Percentiles rank a stretch among this genome's conserved stretches.
Conservation (phyloP, 2,329 filamentous ascomycete species). For the Aspergillus brunneoviolaceus region DNA sequence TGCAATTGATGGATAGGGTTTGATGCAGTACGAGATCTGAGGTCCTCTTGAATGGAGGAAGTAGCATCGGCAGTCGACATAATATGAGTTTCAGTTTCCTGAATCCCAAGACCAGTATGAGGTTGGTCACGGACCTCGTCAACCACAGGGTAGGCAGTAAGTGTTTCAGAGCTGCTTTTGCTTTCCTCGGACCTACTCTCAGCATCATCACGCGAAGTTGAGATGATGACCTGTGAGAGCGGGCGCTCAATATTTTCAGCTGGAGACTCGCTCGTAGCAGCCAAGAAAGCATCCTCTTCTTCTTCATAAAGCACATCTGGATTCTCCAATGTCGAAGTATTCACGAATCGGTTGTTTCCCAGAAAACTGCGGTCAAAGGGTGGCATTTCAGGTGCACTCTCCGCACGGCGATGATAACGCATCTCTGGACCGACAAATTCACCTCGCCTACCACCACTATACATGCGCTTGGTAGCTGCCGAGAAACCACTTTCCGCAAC, state of each 20-base stretch:
- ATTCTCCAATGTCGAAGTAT: constrained; percentile 40
- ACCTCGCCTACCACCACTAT: constrained; percentile 49
- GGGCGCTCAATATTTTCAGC: constrained; percentile 19
- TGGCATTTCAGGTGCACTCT: constrained; percentile 51
- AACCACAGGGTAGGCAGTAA: constrained; percentile 23
- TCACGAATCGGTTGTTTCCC: constrained; percentile 38
- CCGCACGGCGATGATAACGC: constrained; percentile 51
- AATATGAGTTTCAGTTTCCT: constrained; percentile 16
- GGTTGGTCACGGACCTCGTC: constrained; percentile 7
- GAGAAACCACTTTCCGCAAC: constrained; percentile 39
- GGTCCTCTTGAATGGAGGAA: constrained; percentile 5
- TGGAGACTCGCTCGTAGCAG: constrained; percentile 37
- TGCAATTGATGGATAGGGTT: constrained; percentile 16
- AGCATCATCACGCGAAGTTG: constrained; percentile 10
- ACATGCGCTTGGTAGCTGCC: constrained; percentile 45
- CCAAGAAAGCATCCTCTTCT: constrained; percentile 51
- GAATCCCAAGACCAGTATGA: constrained; percentile 33
- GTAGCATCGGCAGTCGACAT: not conserved
- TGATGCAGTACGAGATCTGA: constrained; percentile 2
- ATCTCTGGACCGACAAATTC: constrained; percentile 50
- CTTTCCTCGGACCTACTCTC: constrained; percentile 27
- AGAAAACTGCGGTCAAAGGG: constrained; percentile 47
- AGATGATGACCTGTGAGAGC: constrained; percentile 4
- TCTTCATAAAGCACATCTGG: constrained; percentile 53
- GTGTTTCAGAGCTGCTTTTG: constrained; percentile 27